These are phyloP conservation scores for Leishmania tarentolae DNA, from an alignment of 208 protist genomes.

Conservation along the genomic window DNA sequence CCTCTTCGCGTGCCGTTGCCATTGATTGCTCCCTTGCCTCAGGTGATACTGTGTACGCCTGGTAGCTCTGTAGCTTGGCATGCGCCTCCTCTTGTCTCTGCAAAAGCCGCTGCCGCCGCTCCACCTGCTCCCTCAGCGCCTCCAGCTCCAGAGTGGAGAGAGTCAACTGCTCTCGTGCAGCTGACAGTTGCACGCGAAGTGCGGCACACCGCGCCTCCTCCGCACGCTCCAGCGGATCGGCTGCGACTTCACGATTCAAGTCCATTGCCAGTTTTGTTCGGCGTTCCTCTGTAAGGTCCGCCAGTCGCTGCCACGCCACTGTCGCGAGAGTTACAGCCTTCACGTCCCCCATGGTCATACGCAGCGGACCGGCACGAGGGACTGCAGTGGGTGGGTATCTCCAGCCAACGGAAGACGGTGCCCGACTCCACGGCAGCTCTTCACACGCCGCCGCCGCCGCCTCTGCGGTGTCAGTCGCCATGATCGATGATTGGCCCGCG, in stretches of 20 bases:
- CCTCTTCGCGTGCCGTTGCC: constrained; percentile 21
- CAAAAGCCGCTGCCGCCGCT: constrained; percentile 28
- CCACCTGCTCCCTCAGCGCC: constrained; percentile 31
- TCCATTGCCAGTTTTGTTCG: constrained; percentile 19
- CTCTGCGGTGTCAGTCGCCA: constrained; percentile 9
- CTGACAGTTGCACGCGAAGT: constrained; percentile 36
- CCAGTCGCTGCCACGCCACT: constrained; percentile 45
- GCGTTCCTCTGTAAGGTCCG: constrained; percentile 24
- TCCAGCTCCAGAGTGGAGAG: constrained; percentile 38
- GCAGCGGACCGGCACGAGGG: constrained; percentile 9
- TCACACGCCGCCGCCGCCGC: constrained; percentile 14
- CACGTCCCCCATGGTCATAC: constrained; percentile 49
- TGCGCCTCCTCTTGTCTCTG: constrained; percentile 33
- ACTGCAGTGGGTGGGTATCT: constrained; percentile 21
- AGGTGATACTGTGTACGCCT: not conserved
- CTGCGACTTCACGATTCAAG: constrained; percentile 28
- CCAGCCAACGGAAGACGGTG: constrained; percentile 29
- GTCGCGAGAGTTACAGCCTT: constrained; percentile 41
- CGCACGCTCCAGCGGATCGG: constrained; percentile 3
- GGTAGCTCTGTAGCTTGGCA: constrained; percentile 21
- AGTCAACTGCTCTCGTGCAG: constrained; percentile 37
- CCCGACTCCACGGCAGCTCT: constrained; percentile 34
- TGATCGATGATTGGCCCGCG: constrained; percentile 13
- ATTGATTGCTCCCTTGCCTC: constrained; percentile 2
- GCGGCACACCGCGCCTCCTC: constrained; percentile 33